Conservation (phyloP, 148 eudicot genomes). For the Oxyria digyna region DNA sequence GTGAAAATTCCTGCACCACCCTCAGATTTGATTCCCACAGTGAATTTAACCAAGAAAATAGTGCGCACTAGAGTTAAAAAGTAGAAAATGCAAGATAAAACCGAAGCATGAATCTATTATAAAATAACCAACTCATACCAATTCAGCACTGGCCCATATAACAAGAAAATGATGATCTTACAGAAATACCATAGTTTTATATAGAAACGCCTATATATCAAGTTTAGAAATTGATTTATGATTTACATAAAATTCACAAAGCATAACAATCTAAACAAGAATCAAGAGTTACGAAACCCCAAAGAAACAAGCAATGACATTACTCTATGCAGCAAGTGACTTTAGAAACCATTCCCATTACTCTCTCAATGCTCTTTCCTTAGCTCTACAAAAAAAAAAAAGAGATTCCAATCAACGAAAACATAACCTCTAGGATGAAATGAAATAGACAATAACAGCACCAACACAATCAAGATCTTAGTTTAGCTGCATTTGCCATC, state of each 20-base stretch:
- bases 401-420: neutral
- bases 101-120: neutral
- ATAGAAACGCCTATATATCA: neutral
- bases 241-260: neutral
- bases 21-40: neutral
- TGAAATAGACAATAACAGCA: neutral
- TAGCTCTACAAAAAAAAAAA: neutral
- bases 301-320: neutral
- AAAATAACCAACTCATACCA: neutral
- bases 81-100: neutral
- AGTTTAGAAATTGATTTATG: neutral
- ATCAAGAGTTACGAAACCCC: neutral
- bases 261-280: neutral
- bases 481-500: neutral
- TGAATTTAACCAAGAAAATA: neutral
- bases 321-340: neutral
- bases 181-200: neutral
- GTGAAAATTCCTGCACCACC: neutral
- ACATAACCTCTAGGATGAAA: neutral
- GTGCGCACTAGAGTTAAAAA: neutral
- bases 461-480: neutral
- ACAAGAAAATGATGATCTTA: neutral
- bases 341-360: neutral
- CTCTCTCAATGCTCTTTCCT: neutral
- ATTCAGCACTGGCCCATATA: neutral